Evolutionary conservation across 345 rosid species (phyloP).

Genomic region (Toxicodendron radicans): DNA sequence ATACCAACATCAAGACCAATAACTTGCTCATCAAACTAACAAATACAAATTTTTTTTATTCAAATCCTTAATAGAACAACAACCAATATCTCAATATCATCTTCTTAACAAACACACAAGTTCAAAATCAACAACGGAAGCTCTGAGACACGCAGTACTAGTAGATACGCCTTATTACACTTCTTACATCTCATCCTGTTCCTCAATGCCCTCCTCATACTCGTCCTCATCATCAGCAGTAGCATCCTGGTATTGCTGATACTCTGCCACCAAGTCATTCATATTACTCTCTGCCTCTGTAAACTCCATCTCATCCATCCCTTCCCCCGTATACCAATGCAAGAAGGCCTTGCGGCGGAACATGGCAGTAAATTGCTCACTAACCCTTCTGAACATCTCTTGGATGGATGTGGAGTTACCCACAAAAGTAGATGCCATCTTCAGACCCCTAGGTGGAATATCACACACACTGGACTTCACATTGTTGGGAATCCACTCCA

Average conservation of each 20-base stretch:
- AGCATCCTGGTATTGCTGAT: slow-evolving; percentile 96
- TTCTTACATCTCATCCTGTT: slow-evolving; percentile 36
- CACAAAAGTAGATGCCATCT: slow-evolving; percentile 57
- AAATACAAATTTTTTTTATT: slow-evolving; percentile 15
- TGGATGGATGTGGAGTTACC: slow-evolving; percentile 94
- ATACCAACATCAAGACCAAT: no score
- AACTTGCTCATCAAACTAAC: no score
- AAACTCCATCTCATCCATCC: slow-evolving; percentile 99
- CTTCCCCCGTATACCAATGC: slow-evolving; percentile 99
- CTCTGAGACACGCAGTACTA: not conserved
- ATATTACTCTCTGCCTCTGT: slow-evolving; percentile 98
- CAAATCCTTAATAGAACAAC: slow-evolving; percentile 11
- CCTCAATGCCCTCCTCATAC: slow-evolving; percentile 59
- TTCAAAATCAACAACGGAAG: slow-evolving; percentile 9
- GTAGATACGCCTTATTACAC: not conserved
- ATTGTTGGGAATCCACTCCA: slow-evolving; percentile 91
- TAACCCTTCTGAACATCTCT: slow-evolving; percentile 98
- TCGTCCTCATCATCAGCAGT: slow-evolving; percentile 87
- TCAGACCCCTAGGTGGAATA: slow-evolving; percentile 55
- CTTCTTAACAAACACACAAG: not conserved
- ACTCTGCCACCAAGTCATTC: slow-evolving; percentile 94
- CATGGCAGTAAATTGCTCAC: slow-evolving; percentile 99
- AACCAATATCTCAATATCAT: slow-evolving; percentile 13
- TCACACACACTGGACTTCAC: slow-evolving; percentile 64
- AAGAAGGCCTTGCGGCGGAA: slow-evolving; percentile 92